A percentile compares a stretch with the other conserved stretches of the same genome.
Conservation (phyloP, 75 land plant species). For the Pinus albicaulis region DNA sequence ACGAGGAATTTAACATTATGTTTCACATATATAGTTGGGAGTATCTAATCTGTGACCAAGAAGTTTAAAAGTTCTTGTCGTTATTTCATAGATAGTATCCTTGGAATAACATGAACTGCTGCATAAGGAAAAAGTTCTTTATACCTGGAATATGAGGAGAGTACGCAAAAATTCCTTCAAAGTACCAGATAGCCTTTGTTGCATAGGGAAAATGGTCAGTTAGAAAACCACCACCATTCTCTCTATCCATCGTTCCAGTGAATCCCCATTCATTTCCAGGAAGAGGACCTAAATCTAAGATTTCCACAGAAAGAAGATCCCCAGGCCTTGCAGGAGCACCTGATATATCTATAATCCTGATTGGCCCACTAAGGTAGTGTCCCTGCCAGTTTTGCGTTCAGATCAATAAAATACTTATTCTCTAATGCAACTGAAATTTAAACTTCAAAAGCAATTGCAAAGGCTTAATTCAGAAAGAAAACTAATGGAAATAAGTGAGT, state of each 20-base stretch:
- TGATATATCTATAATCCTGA: constrained; percentile 12
- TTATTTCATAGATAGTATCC: too few species aligned
- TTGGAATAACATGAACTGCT: not conserved
- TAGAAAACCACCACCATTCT: constrained; percentile 25
- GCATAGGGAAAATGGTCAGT: constrained; percentile 27
- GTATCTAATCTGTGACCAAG: too few species aligned
- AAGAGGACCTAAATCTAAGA: constrained; percentile 20
- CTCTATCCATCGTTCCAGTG: constrained; percentile 26
- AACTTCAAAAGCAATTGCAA: too few species aligned
- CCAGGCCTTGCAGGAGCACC: constrained; percentile 23
- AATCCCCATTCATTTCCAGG: constrained; percentile 27
- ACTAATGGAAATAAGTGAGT: not conserved
- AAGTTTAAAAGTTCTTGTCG: too few species aligned
- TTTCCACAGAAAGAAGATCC: constrained; percentile 23
- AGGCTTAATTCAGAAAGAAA: too few species aligned
- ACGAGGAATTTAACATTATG: too few species aligned
- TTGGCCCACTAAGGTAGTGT: constrained; percentile 25
- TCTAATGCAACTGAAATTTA: not conserved
- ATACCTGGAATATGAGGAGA: constrained; percentile 33
- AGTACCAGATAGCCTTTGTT: constrained; percentile 28
- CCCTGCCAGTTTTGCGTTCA: constrained; percentile 7
- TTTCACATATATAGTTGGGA: too few species aligned
- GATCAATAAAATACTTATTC: not conserved
- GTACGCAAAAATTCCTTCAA: constrained; percentile 29
- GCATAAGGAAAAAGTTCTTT: not conserved